Evolutionary conservation across 164 flowering plant species (phyloP), one percentile per base, ranked within the genome.

Genomic region (Brasenia schreberi): DNA sequence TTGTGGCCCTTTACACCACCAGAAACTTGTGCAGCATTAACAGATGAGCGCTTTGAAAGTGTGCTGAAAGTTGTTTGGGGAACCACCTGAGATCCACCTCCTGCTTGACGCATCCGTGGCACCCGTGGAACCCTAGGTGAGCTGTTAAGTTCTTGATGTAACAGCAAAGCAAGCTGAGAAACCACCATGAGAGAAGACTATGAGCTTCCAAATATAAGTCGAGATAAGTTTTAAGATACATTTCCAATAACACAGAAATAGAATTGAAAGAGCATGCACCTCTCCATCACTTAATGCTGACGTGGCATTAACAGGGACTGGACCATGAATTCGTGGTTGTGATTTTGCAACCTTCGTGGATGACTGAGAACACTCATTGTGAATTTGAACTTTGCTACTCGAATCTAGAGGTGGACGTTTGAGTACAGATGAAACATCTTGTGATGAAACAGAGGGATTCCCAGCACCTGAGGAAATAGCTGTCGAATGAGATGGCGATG

Each of bases 111-210:
- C 73, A 85, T 72, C 23, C 97, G 96, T 64, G 99, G 94, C 65
- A 95, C 96, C 66, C 99, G 82, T 65, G 97, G 97, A 65, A 95
- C 97, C 81, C 99, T 78, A 64, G 96, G 97, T 72, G 97, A 92
- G 73, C 99, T 95, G 72, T 95, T 95, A 49, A 95, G 92, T 79
- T 95, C 88, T 75, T 92, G 97, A 80, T 95, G 99, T 71, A 95
- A 77, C 65, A 89, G 83, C 60, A 90, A 76, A 61, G 97, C 97
- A 80, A 89, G 91, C 99, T 95, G 87, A 72, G 39, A 62, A 67
- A 71, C 19, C 56, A 49, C 10, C 16, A 49, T 49, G 16, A 49
- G 16, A 9, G 39, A 33, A 49, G 12, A 9, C 7, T 49, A 49
- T 49, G 12, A 49, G 56, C 39, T 33, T 33, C 39, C 39, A 33